A percentile compares a stretch with the other conserved stretches of the same genome.
These are phyloP conservation scores for Leptographium wingfieldii DNA, from an alignment of 2,329 filamentous ascomycete genomes.

Conservation along the genomic window DNA sequence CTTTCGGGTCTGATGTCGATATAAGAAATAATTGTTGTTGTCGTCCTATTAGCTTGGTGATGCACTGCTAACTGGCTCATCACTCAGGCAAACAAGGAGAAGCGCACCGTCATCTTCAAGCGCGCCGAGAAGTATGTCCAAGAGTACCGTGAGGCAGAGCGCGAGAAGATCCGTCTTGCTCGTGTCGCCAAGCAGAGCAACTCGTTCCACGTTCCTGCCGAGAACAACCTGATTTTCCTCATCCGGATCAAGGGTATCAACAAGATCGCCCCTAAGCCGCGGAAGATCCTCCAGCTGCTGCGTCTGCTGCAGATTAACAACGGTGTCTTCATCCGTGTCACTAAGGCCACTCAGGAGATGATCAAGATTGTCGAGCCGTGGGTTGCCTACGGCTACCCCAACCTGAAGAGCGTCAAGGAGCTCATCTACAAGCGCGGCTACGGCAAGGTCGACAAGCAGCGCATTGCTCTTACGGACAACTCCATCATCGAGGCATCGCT, in stretches of 20 bases:
- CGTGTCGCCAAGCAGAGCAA: conserved; percentile 86
- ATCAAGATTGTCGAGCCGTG: conserved; percentile 97
- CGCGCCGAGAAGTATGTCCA: conserved; percentile 99
- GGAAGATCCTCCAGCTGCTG: conserved; percentile 99
- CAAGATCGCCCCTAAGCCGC: conserved; percentile 99
- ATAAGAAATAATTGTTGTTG: conserved; percentile 5
- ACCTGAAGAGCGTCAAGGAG: conserved; percentile 98
- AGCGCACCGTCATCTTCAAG: conserved; percentile 98
- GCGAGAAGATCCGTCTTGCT: conserved; percentile 90
- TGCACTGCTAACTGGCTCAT: conserved; percentile 12
- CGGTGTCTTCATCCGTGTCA: conserved; percentile 93
- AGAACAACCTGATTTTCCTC: conserved; percentile 95
- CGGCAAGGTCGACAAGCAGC: conserved; percentile 98
- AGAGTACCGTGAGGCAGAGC: conserved; percentile 97
- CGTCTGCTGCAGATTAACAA: conserved; percentile 99
- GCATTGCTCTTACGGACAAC: conserved; percentile 93
- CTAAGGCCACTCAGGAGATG: conserved; percentile 97
- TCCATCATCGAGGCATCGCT: conserved; percentile 92
- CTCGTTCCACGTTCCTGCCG: conserved; percentile 85
- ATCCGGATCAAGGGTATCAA: conserved; percentile 99
- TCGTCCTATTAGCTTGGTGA: neutral
- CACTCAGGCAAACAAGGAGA: conserved; percentile 87
- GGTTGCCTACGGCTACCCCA: conserved; percentile 98
- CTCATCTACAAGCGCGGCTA: conserved; percentile 99
- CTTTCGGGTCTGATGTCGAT: conserved; percentile 88